phyloP scores from a whole-genome alignment of 257 asterid genomes.

The Solanum tarapatanum region DNA sequence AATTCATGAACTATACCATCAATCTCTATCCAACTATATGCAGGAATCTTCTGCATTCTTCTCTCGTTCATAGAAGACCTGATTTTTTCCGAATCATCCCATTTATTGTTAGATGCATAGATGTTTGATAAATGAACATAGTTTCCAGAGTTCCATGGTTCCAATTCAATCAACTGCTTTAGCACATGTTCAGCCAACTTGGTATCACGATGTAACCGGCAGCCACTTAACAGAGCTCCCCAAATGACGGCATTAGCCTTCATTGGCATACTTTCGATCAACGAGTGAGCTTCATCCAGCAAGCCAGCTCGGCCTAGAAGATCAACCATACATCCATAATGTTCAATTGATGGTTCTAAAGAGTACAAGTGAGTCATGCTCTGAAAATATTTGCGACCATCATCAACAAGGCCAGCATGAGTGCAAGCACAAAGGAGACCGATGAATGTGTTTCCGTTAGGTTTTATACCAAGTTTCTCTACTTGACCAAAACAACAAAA shows the following conservation, averaged over 20 bases:
- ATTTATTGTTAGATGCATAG: conserved; percentile 27
- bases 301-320: conserved; percentile 38
- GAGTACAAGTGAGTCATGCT: conserved; percentile 18
- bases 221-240: conserved; percentile 43
- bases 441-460: conserved; percentile 33
- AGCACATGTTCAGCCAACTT: conserved; percentile 32
- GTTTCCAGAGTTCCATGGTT: conserved; percentile 33
- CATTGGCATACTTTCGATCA: conserved; percentile 30
- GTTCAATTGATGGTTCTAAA: conserved; percentile 22
- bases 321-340: conserved; percentile 45
- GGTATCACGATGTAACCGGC: conserved; percentile 32
- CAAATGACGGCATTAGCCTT: conserved; percentile 32
- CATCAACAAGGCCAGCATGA: conserved; percentile 41
- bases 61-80: conserved; percentile 14
- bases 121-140: conserved; percentile 31
- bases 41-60: conserved; percentile 28
- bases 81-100: conserved; percentile 24
- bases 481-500: conserved; percentile 27
- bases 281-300: conserved; percentile 22
- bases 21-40: conserved; percentile 35
- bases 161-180: conserved; percentile 26
- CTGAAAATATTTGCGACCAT: conserved; percentile 25
- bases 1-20: conserved; percentile 34
- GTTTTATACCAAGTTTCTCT: conserved; percentile 24
- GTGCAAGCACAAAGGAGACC: conserved; percentile 38